phyloP scores from a whole-genome alignment of 345 rosid genomes.

The Sisymbrium altissimum region DNA sequence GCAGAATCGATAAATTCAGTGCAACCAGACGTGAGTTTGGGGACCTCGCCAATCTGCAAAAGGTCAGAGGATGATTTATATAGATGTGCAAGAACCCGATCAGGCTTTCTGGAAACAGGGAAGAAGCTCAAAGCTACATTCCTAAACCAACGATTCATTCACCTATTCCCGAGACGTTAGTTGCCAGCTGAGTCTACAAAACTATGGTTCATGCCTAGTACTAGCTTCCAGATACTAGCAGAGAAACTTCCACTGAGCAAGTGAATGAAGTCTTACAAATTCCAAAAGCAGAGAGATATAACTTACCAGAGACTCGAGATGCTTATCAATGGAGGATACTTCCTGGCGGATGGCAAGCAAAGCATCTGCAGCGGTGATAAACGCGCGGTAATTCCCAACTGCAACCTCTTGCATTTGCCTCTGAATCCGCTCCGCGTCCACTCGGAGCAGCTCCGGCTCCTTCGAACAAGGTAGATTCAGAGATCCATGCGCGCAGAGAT shows the following conservation, averaged over 20 bases:
- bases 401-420: slow-evolving; percentile 99
- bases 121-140: slow-evolving; percentile 5
- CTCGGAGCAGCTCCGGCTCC: slow-evolving; percentile 97
- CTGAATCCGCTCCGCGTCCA: slow-evolving; percentile 90
- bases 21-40: slow-evolving; percentile 83
- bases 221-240: too few species aligned
- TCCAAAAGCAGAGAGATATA: too few species aligned
- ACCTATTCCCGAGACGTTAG: neutral
- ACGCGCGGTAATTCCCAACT: slow-evolving; percentile 88
- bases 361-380: slow-evolving; percentile 91
- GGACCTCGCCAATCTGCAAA: slow-evolving; percentile 72
- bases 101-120: neutral
- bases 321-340: slow-evolving; percentile 82
- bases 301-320: slow-evolving; percentile 80
- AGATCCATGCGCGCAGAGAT: neutral
- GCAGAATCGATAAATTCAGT: slow-evolving; percentile 85
- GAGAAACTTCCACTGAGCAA: too few species aligned
- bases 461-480: slow-evolving; percentile 24
- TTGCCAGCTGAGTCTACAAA: neutral
- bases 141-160: slow-evolving; percentile 23
- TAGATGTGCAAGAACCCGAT: neutral
- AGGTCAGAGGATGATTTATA: neutral
- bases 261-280: too few species aligned
- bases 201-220: neutral
- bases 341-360: slow-evolving; percentile 79